Evolutionary conservation across 768 basidiomycete species (phyloP).

Genomic region (Pleurotus giganteus): DNA sequence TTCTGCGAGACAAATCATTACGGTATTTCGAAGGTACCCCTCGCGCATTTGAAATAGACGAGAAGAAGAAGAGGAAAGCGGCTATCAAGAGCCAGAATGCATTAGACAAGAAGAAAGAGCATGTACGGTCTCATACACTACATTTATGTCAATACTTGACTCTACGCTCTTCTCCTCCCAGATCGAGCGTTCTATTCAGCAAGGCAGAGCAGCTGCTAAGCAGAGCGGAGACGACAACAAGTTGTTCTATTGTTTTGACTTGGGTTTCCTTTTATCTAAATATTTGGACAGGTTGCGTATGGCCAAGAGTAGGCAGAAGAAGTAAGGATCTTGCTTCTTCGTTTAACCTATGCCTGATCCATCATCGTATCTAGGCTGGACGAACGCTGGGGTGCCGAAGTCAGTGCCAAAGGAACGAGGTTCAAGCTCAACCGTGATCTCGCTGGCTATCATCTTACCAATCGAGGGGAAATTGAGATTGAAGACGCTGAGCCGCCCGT

Average conservation of each 20-base stretch:
- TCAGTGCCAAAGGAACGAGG: constrained; percentile 38
- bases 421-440: constrained; percentile 60
- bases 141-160: neutral
- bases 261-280: neutral
- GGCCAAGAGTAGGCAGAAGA: constrained; percentile 61
- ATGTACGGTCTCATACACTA: constrained; percentile 11
- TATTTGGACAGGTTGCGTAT: constrained; percentile 29
- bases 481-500: constrained; percentile 35
- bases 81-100: constrained; percentile 43
- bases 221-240: constrained; percentile 63
- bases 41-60: constrained; percentile 45
- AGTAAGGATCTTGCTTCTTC: constrained; percentile 20
- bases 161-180: constrained; percentile 15
- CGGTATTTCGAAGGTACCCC: constrained; percentile 58
- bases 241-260: neutral
- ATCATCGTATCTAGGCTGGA: constrained; percentile 20
- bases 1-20: constrained; percentile 52
- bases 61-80: constrained; percentile 42
- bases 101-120: constrained; percentile 40
- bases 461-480: constrained; percentile 37
- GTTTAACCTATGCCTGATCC: neutral
- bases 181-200: constrained; percentile 56
- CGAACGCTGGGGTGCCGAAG: constrained; percentile 35
- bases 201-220: constrained; percentile 47
- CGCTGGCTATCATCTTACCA: constrained; percentile 30